Base-by-base conservation (phyloP, 2,329 filamentous ascomycete species). In the Blumeriella jaapii region DNA sequence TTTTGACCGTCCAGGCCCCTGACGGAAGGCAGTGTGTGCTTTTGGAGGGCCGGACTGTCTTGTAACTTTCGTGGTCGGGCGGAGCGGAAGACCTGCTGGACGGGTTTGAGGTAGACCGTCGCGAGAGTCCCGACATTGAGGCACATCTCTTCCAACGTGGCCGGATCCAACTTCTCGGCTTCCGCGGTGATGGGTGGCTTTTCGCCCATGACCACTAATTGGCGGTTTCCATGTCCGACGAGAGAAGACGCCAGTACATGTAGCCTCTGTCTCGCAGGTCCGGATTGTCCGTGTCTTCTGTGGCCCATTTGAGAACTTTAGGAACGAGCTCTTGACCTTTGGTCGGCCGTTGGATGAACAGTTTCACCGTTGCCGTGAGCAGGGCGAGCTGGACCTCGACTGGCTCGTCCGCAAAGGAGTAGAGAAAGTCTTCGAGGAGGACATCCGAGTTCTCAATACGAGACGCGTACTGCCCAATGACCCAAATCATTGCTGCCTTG, bases 401-500 rank as follows among this genome's bases (percentile, higher is more conserved):
- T 0, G 87, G 81, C 60, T 98, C 91, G 50, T 98, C 91, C 17
- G 82, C 73, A 62, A 96, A 98, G 0, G 84, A 82, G 55, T 89
- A 89, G 6, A 98, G 59, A 57, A 96, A 98, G 58, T 98, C 91
- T 51, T 98, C 89, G 6, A 98, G 70, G 2, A 98, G 68, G 0
- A 81, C 83, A 50, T 96, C 91, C 11, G 84, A 91, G 58, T 98
- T 96, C 57, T 98, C 91, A 50, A 98, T 98, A 28, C 91, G 80
- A 55, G 93, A 86, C 7, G 91, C 91, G 53, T 98, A 98, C 58
- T 98, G 85, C 2, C 91, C 91, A 55, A 98, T 98, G 22, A 98
- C 91, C 91, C 91, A 98, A 28, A 98, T 91, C 77, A 98, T 94
- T 39, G 91, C 91, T 2, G 91, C 87, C 59, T 98, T 98, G 29